Evolutionary conservation across 768 basidiomycete species (phyloP).

Genomic region (Boletus edulis): DNA sequence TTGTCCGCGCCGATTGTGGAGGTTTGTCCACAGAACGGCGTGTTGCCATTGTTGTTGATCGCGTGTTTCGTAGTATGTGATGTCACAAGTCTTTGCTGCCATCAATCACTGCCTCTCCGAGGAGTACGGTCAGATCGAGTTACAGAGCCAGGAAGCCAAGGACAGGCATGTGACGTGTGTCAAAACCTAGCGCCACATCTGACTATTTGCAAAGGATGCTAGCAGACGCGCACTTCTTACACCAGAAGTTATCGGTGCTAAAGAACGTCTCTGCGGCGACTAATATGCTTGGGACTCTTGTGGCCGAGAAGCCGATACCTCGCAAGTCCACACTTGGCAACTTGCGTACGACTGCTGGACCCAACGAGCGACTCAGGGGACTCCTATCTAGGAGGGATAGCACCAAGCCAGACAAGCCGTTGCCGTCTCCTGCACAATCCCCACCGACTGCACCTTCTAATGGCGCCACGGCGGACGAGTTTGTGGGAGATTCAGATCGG

Average conservation of each 20-base stretch:
- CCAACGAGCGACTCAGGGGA: constrained; percentile 39
- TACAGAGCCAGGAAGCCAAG: constrained; percentile 83
- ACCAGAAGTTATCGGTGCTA: constrained; percentile 70
- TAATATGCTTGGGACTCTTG: constrained; percentile 80
- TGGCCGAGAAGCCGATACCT: constrained; percentile 73
- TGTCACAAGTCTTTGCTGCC: constrained; percentile 91
- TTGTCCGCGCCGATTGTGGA: constrained; percentile 76
- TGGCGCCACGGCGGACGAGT: constrained; percentile 11
- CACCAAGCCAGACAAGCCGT: constrained; percentile 27
- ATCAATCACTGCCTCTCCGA: constrained; percentile 90
- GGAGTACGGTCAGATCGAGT: constrained; percentile 78
- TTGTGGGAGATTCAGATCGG: constrained; percentile 14
- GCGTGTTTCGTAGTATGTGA: constrained; percentile 63
- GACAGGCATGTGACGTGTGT: constrained; percentile 52
- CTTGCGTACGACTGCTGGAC: constrained; percentile 18
- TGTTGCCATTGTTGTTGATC: constrained; percentile 12
- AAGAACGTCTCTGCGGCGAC: constrained; percentile 72
- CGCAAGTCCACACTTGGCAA: constrained; percentile 31
- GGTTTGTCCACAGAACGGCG: constrained; percentile 40
- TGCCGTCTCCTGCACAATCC: constrained; percentile 25
- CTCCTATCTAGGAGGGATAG: constrained; percentile 32
- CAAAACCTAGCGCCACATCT: constrained; percentile 8
- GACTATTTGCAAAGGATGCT: constrained; percentile 55
- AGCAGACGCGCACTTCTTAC: constrained; percentile 74
- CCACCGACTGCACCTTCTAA: constrained; percentile 11